Base-by-base conservation (phyloP, 208 protist genomes). In the Trypanosoma cruzi region DNA sequence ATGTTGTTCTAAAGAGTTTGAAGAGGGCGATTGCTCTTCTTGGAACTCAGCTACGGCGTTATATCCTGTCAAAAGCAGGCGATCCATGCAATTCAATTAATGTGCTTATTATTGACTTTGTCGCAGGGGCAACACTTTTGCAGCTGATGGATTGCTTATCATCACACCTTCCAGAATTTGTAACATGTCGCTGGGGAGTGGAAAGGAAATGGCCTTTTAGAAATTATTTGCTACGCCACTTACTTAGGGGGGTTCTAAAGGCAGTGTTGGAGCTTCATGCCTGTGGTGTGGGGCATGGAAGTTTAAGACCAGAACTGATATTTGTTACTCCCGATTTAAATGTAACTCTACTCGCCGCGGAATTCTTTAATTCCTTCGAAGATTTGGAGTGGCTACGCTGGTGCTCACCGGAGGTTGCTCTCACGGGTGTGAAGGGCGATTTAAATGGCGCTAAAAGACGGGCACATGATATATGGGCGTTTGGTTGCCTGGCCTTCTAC, bases 401-500 rank as follows among this genome's bases (percentile, higher is more conserved):
- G 67, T 66, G 55, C 20, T 59, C 78, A 54, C 71, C 78, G 4
- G 68, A 83, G 10, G 14, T 66, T 24, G n/a, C 46, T 50, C 52
- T 76, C 8, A 14, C 66, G 5, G 48, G 54, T 34, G 18, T 69
- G 3, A 54, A 14, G 24, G 62, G 59, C 14, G 50, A 67, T 63
- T 64, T 52, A 11, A 49, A 16, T 22, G 50, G 58, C 14, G n/a
- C 59, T 34, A 24, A 71, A 55, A 40, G 24, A 34, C 14, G 57
- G 26, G 32, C 68, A 16, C 61, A 64, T 0, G 78, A 79, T 49
- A 65, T 83, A 18, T 83, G 78, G 78, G 60, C 78, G 0, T 77
- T 83, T 71, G 78, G 78, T 40, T 79, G 67, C 34, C 14, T 83
- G n/a, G 55, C 64, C 1, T 52, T 67, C 36, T 83, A 58, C 34